A percentile compares a stretch with the other conserved stretches of the same genome.
Conservation (phyloP, 2,329 filamentous ascomycete genomes). For the Aspergillus latus region DNA sequence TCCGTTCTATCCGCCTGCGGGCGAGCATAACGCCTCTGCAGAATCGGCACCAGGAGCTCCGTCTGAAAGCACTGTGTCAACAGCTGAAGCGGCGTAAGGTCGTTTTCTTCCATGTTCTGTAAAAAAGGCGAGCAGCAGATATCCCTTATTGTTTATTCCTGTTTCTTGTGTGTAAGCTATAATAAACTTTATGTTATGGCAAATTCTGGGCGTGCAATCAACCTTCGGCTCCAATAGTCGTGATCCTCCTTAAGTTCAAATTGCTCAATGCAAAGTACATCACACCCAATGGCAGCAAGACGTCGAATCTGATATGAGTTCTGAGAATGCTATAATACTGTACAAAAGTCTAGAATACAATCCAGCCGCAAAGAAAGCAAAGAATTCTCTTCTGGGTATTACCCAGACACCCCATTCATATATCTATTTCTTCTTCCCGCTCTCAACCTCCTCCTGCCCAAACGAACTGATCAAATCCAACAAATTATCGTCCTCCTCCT, state of each 20-base stretch:
- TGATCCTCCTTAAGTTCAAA: not conserved
- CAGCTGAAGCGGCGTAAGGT: conserved; percentile 22
- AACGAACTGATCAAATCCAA: conserved; percentile 58
- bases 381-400: not conserved
- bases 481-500: conserved; percentile 54
- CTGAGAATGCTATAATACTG: conserved; percentile 12
- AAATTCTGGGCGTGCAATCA: conserved; percentile 13
- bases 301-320: not conserved
- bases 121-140: conserved; percentile 18
- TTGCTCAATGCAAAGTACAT: not conserved
- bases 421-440: conserved; percentile 38
- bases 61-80: conserved; percentile 13
- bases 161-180: conserved; percentile 14
- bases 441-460: conserved; percentile 42
- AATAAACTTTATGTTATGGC: conserved; percentile 17
- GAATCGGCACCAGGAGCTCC: conserved; percentile 21
- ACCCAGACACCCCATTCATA: conserved; percentile 8
- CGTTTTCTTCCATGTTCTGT: conserved; percentile 15
- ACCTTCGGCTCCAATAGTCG: conserved; percentile 2
- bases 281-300: not conserved
- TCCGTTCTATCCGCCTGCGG: conserved; percentile 43
- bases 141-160: conserved; percentile 2
- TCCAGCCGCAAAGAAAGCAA: conserved; percentile 5
- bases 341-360: conserved; percentile 21
- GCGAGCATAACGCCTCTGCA: conserved; percentile 20